A percentile compares a stretch with the other conserved stretches of the same genome.
These are phyloP conservation scores for Xylaria sp. DNA, from an alignment of 2,329 filamentous ascomycete species.

Conservation along the genomic window DNA sequence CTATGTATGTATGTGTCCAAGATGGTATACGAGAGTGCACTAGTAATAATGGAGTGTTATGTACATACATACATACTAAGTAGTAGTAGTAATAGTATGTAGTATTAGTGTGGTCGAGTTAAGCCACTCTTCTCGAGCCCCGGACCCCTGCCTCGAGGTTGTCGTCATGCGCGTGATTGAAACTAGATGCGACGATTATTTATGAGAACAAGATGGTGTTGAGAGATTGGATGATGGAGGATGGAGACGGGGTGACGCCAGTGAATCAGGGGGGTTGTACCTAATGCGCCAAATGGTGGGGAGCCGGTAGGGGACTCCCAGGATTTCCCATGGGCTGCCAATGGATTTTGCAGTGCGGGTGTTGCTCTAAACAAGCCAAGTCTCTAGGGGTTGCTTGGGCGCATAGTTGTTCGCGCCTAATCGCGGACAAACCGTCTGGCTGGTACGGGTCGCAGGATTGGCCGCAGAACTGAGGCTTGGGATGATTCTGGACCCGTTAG, in stretches of 20 bases:
- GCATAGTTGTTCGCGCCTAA: constrained; percentile 35
- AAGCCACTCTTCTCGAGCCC: constrained; percentile 9
- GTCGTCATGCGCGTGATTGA: constrained; percentile 37
- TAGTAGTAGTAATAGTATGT: background rate
- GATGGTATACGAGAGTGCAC: constrained; percentile 21
- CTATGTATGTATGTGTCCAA: background rate
- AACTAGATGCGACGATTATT: constrained; percentile 28
- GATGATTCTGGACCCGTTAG: constrained; percentile 45
- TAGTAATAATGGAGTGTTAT: background rate
- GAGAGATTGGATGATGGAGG: constrained; percentile 29
- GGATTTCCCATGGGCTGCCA: background rate
- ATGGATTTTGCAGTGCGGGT: constrained; percentile 35
- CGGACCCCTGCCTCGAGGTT: constrained; percentile 24
- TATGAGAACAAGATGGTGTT: constrained; percentile 11
- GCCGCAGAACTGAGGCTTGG: constrained; percentile 50
- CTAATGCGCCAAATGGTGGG: constrained; percentile 36
- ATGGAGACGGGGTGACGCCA: constrained; percentile 35
- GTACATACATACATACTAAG: too few relatives aligned
- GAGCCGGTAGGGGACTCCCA: background rate
- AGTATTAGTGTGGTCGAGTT: constrained; percentile 9
- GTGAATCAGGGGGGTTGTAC: constrained; percentile 30
- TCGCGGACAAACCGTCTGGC: constrained; percentile 50
- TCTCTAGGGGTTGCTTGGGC: constrained; percentile 21
- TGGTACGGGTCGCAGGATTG: constrained; percentile 50
- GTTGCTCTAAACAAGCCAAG: constrained; percentile 48